Base-by-base conservation (phyloP, 345 rosid genomes). In the Acer campestre region DNA sequence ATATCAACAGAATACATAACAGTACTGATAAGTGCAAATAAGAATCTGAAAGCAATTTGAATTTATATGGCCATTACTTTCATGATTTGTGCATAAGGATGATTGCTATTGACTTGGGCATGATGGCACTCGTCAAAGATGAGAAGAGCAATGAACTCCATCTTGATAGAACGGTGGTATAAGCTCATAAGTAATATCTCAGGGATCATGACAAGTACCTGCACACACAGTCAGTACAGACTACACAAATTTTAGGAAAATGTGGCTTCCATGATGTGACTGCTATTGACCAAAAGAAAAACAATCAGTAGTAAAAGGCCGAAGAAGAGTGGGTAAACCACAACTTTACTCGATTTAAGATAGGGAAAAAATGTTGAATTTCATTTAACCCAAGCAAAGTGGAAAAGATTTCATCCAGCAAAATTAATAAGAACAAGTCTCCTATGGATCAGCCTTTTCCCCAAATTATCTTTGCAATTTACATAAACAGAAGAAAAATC, bases 191-290 rank as follows among this genome's bases (percentile, higher is more conserved):
- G 88, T 68, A 95, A 86, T 82, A 89, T 85, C 75, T 89, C 88
- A 22, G 99, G 99, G 58, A 97, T 95, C 99, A 95, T 92, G 61
- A 92, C 97, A 80, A 95, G 91, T 86, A 95, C 94, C 99, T 95
- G 89, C 82, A 73, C 25, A 75, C 73, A 72, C 49, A 71, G 48
- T 59, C 59, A 59, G 53, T 55, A 70, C 18, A 66, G 44, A 62
- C 70, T 18, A 76, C 73, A 77, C 56, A 42, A 16, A 70, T 42
- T 63, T 23, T 59, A 76, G 18, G 75, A 80, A 69, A 75, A 81
- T 58, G 66, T 13, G 78, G 76, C 61, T 49, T 25, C 65, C 49
- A 76, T 62, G 73, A 72, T 0, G 29, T 61, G 23, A 49, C 49
- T 63, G 61, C 75, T 55, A 67, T 49, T 29, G 22, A 64, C 23